Base-by-base conservation (phyloP, 805 yeast species). In the Alloascoidea africana region DNA sequence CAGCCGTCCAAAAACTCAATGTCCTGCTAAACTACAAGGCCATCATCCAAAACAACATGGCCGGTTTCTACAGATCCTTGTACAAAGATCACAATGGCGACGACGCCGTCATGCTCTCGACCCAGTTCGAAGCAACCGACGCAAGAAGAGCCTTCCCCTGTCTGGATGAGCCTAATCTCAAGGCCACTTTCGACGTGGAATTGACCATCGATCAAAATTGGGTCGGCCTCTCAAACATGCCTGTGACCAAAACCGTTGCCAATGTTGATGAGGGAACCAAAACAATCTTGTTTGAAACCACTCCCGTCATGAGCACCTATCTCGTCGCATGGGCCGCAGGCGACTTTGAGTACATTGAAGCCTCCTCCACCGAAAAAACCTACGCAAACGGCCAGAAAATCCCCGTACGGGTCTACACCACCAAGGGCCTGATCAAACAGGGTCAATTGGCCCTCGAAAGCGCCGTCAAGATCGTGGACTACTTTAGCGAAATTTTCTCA, bases 141-240 rank as follows among this genome's bases (percentile, higher is more conserved):
- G 83, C 89, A 47, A 73, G 94, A 49, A 69, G 85, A 49, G 91
- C 91, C 5, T 82, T 82, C 66, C 94, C 94, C 23, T 80, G 81
- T 52, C 79, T 76, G 49, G 94, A 82, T 56, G 91, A 81, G 54
- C 93, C 94, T 16, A 73, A 81, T 40, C 66, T 78, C 42, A 82
- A 82, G 60, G 84, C 91, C 16, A 64, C 73, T 37, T 82, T 77
- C 50, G 77, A 73, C 40, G 63, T 82, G 41, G 60, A 75, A 30
- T 63, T 82, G 52, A 63, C 78, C 41, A 42, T 54, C 14, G 58
- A 56, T 13, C 52, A 51, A 38, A 45, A 49, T 17, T 51, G 52
- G 54, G 51, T 57, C 16, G 58, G 54, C 6, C 44, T 56, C 16
- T 44, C 53, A 42, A 53, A 56, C 59, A 55, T 56, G 58, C 67